These are phyloP conservation scores for Pluteus cervinus DNA, from an alignment of 768 basidiomycete species.

Conservation along the genomic window DNA sequence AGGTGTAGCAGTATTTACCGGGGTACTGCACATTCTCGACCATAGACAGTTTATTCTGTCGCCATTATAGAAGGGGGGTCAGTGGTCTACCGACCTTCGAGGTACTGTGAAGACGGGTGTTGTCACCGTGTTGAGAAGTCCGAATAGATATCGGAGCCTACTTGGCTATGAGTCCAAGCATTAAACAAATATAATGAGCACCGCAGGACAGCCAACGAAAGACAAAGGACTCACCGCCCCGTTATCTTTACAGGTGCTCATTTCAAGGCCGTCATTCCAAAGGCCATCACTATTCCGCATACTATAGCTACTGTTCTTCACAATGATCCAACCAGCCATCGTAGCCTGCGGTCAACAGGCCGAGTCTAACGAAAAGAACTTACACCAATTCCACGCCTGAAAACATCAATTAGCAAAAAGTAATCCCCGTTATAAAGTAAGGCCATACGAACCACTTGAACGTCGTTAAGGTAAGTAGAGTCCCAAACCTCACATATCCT, in stretches of 20 bases:
- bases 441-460: slow-evolving; percentile 42
- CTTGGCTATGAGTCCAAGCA: slow-evolving; percentile 58
- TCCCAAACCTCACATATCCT: slow-evolving; percentile 36
- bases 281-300: slow-evolving; percentile 41
- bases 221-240: slow-evolving; percentile 27
- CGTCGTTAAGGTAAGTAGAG: slow-evolving; percentile 40
- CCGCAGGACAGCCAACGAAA: no score
- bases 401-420: background rate
- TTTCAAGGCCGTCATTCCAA: slow-evolving; percentile 39
- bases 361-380: slow-evolving; percentile 8
- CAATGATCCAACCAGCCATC: slow-evolving; percentile 19
- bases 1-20: no score
- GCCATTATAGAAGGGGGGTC: no score
- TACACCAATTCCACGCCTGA: slow-evolving; percentile 32
- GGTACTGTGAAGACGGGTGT: no score
- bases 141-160: slow-evolving; percentile 10
- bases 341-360: background rate
- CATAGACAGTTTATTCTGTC: no score
- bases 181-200: slow-evolving; percentile 24
- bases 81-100: no score
- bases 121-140: background rate
- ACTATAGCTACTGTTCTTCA: slow-evolving; percentile 33
- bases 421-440: no score
- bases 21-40: no score
- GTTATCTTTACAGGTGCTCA: slow-evolving; percentile 32